Evolutionary conservation across 2,329 filamentous ascomycete genomes (phyloP).

Genomic region (Truncatella angustata): DNA sequence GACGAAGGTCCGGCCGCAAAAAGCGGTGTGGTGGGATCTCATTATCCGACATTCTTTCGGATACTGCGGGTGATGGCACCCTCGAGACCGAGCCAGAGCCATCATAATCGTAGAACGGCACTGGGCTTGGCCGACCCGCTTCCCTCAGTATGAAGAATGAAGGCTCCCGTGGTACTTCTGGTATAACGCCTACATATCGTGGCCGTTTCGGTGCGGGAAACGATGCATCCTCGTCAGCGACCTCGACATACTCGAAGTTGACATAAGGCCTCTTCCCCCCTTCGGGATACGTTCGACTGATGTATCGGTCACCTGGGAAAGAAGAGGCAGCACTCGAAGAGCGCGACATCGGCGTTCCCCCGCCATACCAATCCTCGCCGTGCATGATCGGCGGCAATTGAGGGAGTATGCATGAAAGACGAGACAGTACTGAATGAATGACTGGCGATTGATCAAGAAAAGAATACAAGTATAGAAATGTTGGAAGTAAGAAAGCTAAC

Average conservation of each 20-base stretch:
- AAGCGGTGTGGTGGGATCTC: not conserved
- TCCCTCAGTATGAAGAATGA: constrained; percentile 33
- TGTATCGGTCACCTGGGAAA: constrained; percentile 19
- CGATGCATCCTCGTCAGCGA: constrained; percentile 32
- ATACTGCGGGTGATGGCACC: constrained; percentile 13
- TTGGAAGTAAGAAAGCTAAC: not conserved
- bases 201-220: constrained; percentile 33
- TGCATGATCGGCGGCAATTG: constrained; percentile 28
- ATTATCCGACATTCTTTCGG: constrained; percentile 6
- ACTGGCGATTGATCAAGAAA: too few relatives aligned
- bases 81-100: constrained; percentile 14
- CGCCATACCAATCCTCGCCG: constrained; percentile 32
- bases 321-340: constrained; percentile 31
- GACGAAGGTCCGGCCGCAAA: constrained; percentile 2
- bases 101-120: constrained; percentile 23
- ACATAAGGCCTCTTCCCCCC: constrained; percentile 39
- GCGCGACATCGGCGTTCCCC: constrained; percentile 31
- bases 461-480: not conserved
- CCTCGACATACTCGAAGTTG: constrained; percentile 30
- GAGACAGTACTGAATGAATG: too few relatives aligned
- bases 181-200: constrained; percentile 17
- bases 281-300: constrained; percentile 25
- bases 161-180: constrained; percentile 18
- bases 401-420: not conserved
- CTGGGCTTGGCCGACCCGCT: constrained; percentile 11